Percentiles rank a stretch among this genome's conserved stretches.
Evolutionary conservation across 1,284 basidiomycete genomes (phyloP).

Genomic region (Exobasidium rhododendri): DNA sequence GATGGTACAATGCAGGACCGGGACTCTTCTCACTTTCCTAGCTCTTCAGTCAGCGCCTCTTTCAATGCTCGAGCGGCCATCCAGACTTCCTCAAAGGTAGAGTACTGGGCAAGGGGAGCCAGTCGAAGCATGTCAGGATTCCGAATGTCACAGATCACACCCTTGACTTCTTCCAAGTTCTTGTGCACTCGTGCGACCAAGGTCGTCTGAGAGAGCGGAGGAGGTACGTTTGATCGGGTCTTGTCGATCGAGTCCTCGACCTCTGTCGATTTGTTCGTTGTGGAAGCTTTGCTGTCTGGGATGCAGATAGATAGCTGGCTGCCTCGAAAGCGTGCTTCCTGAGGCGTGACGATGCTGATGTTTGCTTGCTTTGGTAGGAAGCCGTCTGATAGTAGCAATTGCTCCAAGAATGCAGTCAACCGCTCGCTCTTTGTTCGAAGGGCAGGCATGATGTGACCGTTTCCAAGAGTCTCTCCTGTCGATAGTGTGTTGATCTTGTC

Average conservation of each 20-base stretch:
- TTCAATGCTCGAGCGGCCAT: constrained; percentile 35
- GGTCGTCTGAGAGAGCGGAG: constrained; percentile 29
- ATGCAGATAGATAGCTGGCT: constrained; percentile 46
- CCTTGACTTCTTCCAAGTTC: constrained; percentile 33
- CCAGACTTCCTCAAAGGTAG: constrained; percentile 44
- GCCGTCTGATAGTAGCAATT: constrained; percentile 30
- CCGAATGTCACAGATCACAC: constrained; percentile 45
- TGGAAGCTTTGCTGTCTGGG: constrained; percentile 16
- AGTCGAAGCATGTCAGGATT: constrained; percentile 47
- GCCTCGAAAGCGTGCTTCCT: constrained; percentile 38
- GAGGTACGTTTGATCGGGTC: constrained; percentile 28
- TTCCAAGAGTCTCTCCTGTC: constrained; percentile 22
- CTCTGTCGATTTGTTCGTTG: constrained; percentile 2
- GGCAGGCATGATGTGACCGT: constrained; percentile 42
- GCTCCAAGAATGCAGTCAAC: constrained; percentile 46
- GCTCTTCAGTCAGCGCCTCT: constrained; percentile 8
- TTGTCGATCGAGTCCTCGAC: background rate
- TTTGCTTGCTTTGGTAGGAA: constrained; percentile 30
- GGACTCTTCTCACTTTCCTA: background rate
- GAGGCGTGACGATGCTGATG: constrained; percentile 40
- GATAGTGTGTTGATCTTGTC: background rate
- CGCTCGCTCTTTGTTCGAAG: constrained; percentile 35
- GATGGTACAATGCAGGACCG: no score
- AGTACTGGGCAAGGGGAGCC: constrained; percentile 49
- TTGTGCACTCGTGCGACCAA: constrained; percentile 39